Conservation (phyloP, 768 basidiomycete species). For the Boletus rex-veris region DNA sequence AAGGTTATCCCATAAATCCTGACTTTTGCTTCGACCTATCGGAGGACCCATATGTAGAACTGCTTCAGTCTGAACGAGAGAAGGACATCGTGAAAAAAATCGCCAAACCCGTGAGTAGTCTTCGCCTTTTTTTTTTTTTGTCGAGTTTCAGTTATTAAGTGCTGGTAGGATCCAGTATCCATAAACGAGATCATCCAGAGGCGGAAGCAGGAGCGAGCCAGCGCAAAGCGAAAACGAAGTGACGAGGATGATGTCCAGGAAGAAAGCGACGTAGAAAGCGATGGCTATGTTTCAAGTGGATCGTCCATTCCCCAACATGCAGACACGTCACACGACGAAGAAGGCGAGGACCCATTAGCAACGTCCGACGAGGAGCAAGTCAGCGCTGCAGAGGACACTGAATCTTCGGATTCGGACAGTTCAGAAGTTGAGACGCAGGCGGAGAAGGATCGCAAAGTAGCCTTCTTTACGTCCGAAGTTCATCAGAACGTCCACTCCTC, state of each 20-base stretch:
- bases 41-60: constrained; percentile 64
- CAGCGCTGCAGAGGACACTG: constrained; percentile 35
- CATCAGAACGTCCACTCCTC: constrained; percentile 61
- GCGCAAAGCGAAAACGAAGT: constrained; percentile 61
- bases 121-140: constrained; percentile 12
- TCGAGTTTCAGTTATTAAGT: constrained; percentile 2
- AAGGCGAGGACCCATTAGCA: constrained; percentile 33
- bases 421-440: constrained; percentile 59
- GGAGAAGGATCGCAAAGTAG: constrained; percentile 71
- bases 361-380: constrained; percentile 30
- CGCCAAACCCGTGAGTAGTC: constrained; percentile 51
- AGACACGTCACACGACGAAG: constrained; percentile 29
- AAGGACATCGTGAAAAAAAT: constrained; percentile 61
- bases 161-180: constrained; percentile 65
- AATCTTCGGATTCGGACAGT: constrained; percentile 57
- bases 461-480: constrained; percentile 74
- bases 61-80: constrained; percentile 42
- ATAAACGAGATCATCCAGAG: constrained; percentile 91
- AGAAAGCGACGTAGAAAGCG: constrained; percentile 32
- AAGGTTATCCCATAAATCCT: constrained; percentile 68
- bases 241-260: constrained; percentile 35
- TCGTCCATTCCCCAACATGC: constrained; percentile 17
- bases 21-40: constrained; percentile 79
- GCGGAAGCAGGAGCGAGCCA: constrained; percentile 42
- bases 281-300: constrained; percentile 2